Base-by-base conservation (phyloP, 805 yeast species). In the Saturnispora serradocipensis region DNA sequence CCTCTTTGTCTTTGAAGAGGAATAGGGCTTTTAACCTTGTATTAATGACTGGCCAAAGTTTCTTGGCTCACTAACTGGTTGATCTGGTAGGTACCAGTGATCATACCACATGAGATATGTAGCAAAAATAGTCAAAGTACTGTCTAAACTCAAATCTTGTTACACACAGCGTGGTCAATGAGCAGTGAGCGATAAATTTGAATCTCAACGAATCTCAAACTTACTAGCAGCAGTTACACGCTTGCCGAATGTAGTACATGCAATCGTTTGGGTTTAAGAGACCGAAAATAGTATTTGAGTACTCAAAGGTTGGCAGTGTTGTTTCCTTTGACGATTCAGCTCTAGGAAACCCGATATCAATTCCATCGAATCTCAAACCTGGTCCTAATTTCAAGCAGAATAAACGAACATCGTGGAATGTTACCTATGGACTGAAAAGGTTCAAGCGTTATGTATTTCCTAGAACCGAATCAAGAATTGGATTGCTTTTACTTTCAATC, bases 381-480 rank as follows among this genome's bases (percentile, higher is more conserved):
- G 45, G 45, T 11, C 13, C 45, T 6, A 9, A 24, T 16, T 43
- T 15, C n/a, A 9, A 24, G 10, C 8, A 10, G 11, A 32, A n/a
- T 13, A 27, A 43, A 24, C 7, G 15, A 15, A 30, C 10, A 5
- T n/a, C 39, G 16, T 32, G 32, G 30, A 34, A 46, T n/a, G 34
- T 52, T 2, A 42, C 15, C 2, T 13, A 15, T 5, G 53, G 53
- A 5, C 20, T 43, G 13, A 5, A 22, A 3, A 13, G 16, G 5
- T 54, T 46, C 30, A 46, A 43, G n/a, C 28, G 42, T 5, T 30
- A 34, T 8, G 10, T 30, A 0, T 54, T 43, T 25, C 35, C 28
- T 2, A 38, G 27, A 13, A 13, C 35, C 2, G 48, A 52, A 22
- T 51, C 57, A 15, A 49, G 45, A 20, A 48, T 51, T 2, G n/a